Base-by-base conservation (phyloP, 2,329 filamentous ascomycete genomes). In the Hypoxylon sp. region DNA sequence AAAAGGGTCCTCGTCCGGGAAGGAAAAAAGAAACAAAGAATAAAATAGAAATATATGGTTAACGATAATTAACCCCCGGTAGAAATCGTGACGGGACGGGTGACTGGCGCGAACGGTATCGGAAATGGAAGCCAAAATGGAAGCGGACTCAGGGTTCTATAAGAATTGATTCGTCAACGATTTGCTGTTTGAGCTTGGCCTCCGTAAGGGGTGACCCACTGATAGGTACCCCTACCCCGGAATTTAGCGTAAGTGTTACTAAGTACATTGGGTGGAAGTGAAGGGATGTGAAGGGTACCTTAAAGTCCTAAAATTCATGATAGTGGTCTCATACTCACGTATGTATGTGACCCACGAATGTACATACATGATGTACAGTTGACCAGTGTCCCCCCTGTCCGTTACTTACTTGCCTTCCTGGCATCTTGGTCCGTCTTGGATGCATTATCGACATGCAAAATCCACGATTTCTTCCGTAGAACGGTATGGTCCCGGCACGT, bases 391-490 rank as follows among this genome's bases (percentile, higher is more conserved):
- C 39, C 39, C 5, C 29, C 6, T 19, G 39, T 4, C 11, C 17
- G 39, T 19, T 44, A 44, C 39, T 44, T 44, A 22, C 17, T 22
- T 44, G 47, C 39, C 54, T 29, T 56, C 22, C 31, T 35, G 39
- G 53, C 17, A 31, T 4, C 24, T 44, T 56, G 24, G 26, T 46
- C 35, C 33, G 54, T 44, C 31, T 31, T 33, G 37, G 54, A 26
- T 60, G 54, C 50, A 55, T 56, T 44, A 54, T 53, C 8, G 39
- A 53, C 42, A 47, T 14, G 19, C n/a, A 54, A 22, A 22, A 53
- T 42, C 61, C 50, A 68, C 70, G 70, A 53, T 67, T 69, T 72
- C 59, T 71, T 17, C 74, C 74, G 74, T 52, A 68, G 63, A 46
- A 68, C 71, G 61, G 65, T 65, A 55, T 70, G 48, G 63, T 67